Evolutionary conservation across 1,139 yeast genomes (phyloP), one percentile per base, ranked within the genome.

Genomic region (Saccharomyces hybrid): DNA sequence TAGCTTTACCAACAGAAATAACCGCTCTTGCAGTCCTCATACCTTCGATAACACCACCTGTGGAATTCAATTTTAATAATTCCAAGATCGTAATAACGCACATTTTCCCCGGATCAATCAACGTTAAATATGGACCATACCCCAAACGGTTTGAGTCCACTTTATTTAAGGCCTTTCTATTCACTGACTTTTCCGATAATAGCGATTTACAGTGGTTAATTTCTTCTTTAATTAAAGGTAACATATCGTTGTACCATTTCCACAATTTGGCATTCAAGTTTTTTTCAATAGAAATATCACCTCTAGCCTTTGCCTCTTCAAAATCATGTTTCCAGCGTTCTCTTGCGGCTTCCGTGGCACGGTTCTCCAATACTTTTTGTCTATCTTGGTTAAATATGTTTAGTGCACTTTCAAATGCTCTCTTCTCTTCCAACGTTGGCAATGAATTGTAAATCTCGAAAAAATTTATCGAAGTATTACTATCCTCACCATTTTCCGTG

Each of bases 291-390:
- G 82, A 71, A 48, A 82, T 60, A 7, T 76, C 80, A n/a, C 91
- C 90, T 62, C 85, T 76, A 51, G 78, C 80, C 57, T 80, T 80
- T 69, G 85, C 76, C 56, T 81, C 84, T 63, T 88, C 95, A 63
- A 81, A 86, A 61, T 86, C 93, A 63, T 84, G 85, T 65, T 82
- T 84, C 98, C 98, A 93, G 68, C 87, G 86, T 65, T 84, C 88
- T 59, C 80, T 82, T 0, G 98, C 96, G 2, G 93, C 93, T 62
- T 87, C 93, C 8, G 86, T 77, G 4, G 96, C 95, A 57, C 86
- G 78, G 34, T 83, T 77, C 68, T 93, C 99, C 48, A 93, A 70
- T 50, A 79, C 79, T 54, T 81, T 75, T 69, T 93, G 97, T 66
- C 99, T 81, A 26, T 81, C 81, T 55, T 79, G 80, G 60, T 93